Base-by-base conservation (phyloP, 2,329 filamentous ascomycete genomes). In the Calonectria montana region DNA sequence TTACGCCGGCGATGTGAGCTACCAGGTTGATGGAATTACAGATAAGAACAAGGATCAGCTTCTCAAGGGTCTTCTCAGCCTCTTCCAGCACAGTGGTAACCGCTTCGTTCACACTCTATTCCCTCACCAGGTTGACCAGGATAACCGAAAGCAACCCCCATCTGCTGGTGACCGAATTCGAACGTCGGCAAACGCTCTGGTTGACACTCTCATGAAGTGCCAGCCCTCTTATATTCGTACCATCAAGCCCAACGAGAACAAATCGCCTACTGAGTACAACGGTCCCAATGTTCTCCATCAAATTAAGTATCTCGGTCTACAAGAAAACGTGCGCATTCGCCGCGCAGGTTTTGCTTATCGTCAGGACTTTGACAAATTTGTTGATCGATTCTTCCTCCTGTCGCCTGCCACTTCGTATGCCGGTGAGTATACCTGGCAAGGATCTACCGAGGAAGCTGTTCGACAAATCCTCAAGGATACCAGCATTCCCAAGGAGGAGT, bases 1-100 rank as follows among this genome's bases (percentile, higher is more conserved):
- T 85, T 99, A 99, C 82, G 97, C 97, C 70, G 97, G 97, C 84
- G 97, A 99, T 84, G 97, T 99, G 77, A 92, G 92, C 76, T 99
- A 99, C 83, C 94, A 94, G 2, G 93, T 98, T 3, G 94, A 97
- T 69, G 97, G 97, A 71, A 99, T 99, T 87, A 99, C 97, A 1
- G 97, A 99, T 84, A 99, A 99, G 89, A 99, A 98, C 88, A 99
- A 98, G 88, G 97, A 99, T 81, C 95, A 97, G 84, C 88, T 99
- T 53, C 87, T 98, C 70, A 99, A 99, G 87, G 97, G 98, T 77
- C 87, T 99, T 48, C 89, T 98, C 64, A 96, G 94, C 80, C 88
- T 99, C 43, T 94, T 98, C 80, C 92, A 93, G 73, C 91, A 91
- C 76, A 98, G 95, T 80, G 90, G 91, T 70, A 98, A 98, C 84